A percentile compares a stretch with the other conserved stretches of the same genome.
phyloP scores from a whole-genome alignment of 2,329 filamentous ascomycete genomes.

The Phyllosticta paracitricarpa region DNA sequence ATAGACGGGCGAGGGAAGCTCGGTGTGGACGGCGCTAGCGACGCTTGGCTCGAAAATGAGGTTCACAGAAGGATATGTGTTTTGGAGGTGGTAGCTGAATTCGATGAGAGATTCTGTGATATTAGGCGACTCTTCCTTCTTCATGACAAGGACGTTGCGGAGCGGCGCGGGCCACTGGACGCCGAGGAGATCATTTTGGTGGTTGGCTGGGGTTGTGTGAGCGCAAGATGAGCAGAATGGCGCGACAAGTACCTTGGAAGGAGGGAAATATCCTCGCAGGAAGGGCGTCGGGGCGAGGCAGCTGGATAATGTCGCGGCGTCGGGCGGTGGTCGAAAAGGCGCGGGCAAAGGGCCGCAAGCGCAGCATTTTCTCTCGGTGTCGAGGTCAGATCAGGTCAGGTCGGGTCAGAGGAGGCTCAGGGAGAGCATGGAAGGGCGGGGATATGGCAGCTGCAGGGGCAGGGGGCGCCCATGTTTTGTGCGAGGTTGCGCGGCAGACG shows the following conservation, averaged over 20 bases:
- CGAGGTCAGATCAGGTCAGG: neutral
- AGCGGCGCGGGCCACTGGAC: conserved; percentile 59
- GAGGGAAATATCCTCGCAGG: conserved; percentile 24
- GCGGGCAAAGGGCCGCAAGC: conserved; percentile 7
- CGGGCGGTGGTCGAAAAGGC: conserved; percentile 20
- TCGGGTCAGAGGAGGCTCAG: neutral
- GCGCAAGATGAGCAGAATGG: neutral
- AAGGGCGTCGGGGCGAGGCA: conserved; percentile 20
- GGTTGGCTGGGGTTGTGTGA: conserved; percentile 37
- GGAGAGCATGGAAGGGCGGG: neutral
- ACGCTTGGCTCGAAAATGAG: conserved; percentile 74
- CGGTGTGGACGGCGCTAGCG: conserved; percentile 59
- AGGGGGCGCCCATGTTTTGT: neutral
- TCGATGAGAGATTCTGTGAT: conserved; percentile 49
- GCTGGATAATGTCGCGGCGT: conserved; percentile 15
- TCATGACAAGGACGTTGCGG: conserved; percentile 58
- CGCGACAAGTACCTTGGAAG: conserved; percentile 15
- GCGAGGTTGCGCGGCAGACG: neutral
- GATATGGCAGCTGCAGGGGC: neutral
- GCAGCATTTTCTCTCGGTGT: neutral
- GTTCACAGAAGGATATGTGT: conserved; percentile 70
- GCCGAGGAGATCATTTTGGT: conserved; percentile 50
- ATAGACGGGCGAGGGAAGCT: conserved; percentile 56
- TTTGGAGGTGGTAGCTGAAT: conserved; percentile 59
- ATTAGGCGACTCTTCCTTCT: conserved; percentile 50